phyloP scores from a whole-genome alignment of 495 filamentous ascomycete genomes.

The Aspergillus nanangensis region DNA sequence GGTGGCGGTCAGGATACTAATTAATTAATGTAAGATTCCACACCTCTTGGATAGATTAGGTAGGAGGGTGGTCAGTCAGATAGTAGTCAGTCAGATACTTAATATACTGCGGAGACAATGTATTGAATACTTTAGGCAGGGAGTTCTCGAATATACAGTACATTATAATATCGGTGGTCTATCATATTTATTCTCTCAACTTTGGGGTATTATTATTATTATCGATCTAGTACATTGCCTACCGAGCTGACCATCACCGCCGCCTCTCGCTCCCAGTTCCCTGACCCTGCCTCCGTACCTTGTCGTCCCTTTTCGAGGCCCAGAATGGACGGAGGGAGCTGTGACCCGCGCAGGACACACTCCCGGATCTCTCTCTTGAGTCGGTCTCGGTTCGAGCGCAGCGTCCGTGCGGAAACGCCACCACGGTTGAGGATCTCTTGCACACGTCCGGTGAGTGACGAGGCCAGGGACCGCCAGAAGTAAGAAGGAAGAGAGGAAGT shows the following conservation, averaged over 20 bases:
- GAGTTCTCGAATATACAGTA: too few species aligned
- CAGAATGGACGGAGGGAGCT: slow-evolving; percentile 49
- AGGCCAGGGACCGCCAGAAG: slow-evolving; percentile 86
- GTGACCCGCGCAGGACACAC: slow-evolving; percentile 72
- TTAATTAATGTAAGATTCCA: too few species aligned
- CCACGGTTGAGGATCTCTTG: slow-evolving; percentile 79
- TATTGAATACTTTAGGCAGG: too few species aligned
- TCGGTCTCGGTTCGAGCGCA: slow-evolving; percentile 69
- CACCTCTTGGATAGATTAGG: too few species aligned
- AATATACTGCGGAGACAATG: too few species aligned
- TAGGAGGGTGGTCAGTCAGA: too few species aligned
- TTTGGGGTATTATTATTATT: slow-evolving; percentile 6
- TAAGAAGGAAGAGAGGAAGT: slow-evolving; percentile 82
- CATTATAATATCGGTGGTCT: too few species aligned
- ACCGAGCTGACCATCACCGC: slow-evolving; percentile 91
- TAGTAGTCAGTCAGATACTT: too few species aligned
- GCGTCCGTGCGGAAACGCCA: slow-evolving; percentile 74
- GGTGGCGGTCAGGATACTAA: too few species aligned
- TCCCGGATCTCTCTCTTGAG: slow-evolving; percentile 75
- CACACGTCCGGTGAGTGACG: slow-evolving; percentile 68
- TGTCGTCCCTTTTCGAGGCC: slow-evolving; percentile 39
- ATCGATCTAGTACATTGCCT: slow-evolving; percentile 46
- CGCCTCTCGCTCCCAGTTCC: slow-evolving; percentile 84
- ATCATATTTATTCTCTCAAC: too few species aligned
- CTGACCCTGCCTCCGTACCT: slow-evolving; percentile 31